Evolutionary conservation across 805 yeast genomes (phyloP), one percentile per base, ranked within the genome.

Genomic region (Kodamaea fukazawae): DNA sequence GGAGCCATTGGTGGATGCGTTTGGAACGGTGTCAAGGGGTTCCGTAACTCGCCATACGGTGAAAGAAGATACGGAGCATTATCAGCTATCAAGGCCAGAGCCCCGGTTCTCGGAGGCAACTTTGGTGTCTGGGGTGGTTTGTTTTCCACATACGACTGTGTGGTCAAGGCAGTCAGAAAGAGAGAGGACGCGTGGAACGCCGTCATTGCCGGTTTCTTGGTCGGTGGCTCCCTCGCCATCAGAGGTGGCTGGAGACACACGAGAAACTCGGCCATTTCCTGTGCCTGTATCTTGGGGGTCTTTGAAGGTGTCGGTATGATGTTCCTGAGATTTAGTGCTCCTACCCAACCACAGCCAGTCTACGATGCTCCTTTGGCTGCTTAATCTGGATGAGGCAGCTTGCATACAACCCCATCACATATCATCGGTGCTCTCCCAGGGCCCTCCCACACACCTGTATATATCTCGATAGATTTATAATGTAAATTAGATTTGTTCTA

Each of bases 111-210:
- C 40, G 99, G 99, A 51, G 99, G 99, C 59, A 93, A 93, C 67
- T 91, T 93, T 58, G 99, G 99, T 71, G 96, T 87, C 29, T 93
- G 99, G 99, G 99, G 99, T 75, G 99, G 99, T 45, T 72, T 93
- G 54, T 93, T 93, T 61, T 88, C 97, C 25, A 84, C 95, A 10
- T 93, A 82, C 60, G 99, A 93, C 67, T 93, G 99, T 74, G 78
- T 90, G 11, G 95, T 93, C 34, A 93, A 91, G 66, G 96, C 91
- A 2, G 79, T 93, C 31, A 86, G 99, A 74, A 86, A 88, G 67
- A 87, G 97, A 73, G 99, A 93, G 66, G 99, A 93, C 65, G 96
- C 98, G 5, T 86, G 96, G 86, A 93, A 93, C 63, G 96, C 97
- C 50, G 90, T 93, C 60, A 83, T 91, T 58, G 97, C 98, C 25